Percentiles rank a stretch among this genome's conserved stretches.
phyloP scores from a whole-genome alignment of 176 grass and related monocot genomes.

The Olyra latifolia region DNA sequence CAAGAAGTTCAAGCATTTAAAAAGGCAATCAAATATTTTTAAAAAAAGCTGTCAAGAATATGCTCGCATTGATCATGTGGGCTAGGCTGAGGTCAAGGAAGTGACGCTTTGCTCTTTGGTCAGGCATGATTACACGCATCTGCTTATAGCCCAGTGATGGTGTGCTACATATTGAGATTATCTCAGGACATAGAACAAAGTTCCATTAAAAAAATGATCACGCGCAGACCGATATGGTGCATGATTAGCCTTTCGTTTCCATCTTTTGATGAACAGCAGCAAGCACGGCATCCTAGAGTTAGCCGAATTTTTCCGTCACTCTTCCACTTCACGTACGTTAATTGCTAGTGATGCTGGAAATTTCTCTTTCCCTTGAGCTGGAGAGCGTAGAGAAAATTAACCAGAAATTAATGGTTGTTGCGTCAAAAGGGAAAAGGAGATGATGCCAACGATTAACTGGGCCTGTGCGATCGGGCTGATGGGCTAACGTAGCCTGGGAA shows the following conservation, averaged over 20 bases:
- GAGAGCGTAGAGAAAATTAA: background rate
- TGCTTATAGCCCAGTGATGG: no score
- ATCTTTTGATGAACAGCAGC: constrained; percentile 2
- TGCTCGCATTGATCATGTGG: background rate
- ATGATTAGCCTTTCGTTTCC: background rate
- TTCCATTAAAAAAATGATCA: no score
- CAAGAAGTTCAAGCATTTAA: no score
- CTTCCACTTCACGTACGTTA: background rate
- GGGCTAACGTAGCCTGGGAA: background rate
- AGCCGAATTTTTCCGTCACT: no score
- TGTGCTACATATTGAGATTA: no score
- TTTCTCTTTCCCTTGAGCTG: background rate
- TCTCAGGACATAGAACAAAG: no score
- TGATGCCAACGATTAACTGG: background rate
- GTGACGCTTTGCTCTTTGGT: background rate
- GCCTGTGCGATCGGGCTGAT: background rate
- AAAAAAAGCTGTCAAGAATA: no score
- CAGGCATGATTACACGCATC: no score
- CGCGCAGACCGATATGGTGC: background rate
- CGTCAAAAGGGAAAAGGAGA: background rate
- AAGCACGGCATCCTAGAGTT: background rate
- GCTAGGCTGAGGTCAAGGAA: background rate
- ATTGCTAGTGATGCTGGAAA: background rate
- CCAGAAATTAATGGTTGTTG: background rate
- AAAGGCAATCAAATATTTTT: no score